Base-by-base conservation (phyloP, 2,329 filamentous ascomycete genomes). In the Blumeria graminis region DNA sequence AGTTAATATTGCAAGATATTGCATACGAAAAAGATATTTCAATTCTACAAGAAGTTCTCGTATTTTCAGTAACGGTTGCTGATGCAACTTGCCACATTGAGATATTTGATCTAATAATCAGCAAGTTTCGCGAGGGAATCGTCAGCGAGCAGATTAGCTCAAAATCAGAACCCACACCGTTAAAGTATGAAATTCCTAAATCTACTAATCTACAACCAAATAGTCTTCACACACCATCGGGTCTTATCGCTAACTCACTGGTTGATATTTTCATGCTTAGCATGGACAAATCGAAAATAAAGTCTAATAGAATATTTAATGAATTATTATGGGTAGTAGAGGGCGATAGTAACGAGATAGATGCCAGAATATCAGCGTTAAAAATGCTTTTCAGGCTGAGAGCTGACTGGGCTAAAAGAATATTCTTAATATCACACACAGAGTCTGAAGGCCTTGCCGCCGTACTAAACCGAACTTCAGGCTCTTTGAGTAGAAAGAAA, bases 371-470 rank as follows among this genome's bases (percentile, higher is more conserved):
- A 32, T 81, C 80, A 11, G 81, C 82, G 1, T 78, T 89, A 72
- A 87, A 86, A 63, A 69, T 90, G 46, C 71, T 95, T 1, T 90
- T 93, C 65, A 80, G 89, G 46, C 71, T 95, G 34, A 78, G 89
- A 58, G 86, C 87, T 22, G 87, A 94, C 68, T 86, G 84, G 66
- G 79, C 83, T 9, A 79, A 89, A 61, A 77, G 81, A 48, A 76
- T 95, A 3, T 86, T 83, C 57, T 71, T 94, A 56, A 80, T 80
- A 7, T 70, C 77, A 36, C 76, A 78, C 34, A 78, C 82, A 1
- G 86, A 94, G 65, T 83, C 80, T 33, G 78, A 82, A 60, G 79
- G 78, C 56, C 71, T 94, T 28, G 86, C 88, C 33, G 75, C 79
- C 14, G 75, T 82, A 6, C 71, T 94, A 9, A 82, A 80, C 61